Evolutionary conservation across 192 early-diverging fungal species (phyloP).

Genomic region (Podila clonocystis): DNA sequence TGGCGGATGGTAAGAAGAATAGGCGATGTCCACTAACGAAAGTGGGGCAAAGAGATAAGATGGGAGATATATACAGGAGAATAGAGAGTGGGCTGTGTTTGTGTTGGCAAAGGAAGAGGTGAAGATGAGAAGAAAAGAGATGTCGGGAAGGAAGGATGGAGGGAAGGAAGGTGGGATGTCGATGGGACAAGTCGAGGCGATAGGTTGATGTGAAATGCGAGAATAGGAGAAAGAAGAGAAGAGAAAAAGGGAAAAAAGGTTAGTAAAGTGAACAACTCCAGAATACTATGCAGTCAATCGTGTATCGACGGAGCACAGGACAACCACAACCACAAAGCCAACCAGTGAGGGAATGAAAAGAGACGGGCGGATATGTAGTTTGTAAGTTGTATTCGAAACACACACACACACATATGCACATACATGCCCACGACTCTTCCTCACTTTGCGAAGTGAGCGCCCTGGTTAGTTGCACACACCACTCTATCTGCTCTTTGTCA

Average conservation of each 20-base stretch:
- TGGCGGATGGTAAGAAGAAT: too few species aligned
- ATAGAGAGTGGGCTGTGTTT: not conserved
- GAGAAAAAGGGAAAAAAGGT: not conserved
- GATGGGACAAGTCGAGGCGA: not conserved
- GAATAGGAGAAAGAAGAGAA: not conserved
- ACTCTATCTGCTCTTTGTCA: not conserved
- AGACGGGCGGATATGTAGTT: too few species aligned
- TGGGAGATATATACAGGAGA: not conserved
- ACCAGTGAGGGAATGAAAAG: too few species aligned
- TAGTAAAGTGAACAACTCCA: not conserved
- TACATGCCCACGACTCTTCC: too few species aligned
- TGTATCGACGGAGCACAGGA: not conserved
- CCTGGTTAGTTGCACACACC: not conserved
- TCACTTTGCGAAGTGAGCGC: too few species aligned
- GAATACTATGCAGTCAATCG: not conserved
- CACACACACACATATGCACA: too few species aligned
- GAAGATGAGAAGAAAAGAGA: not conserved
- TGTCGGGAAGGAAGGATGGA: not conserved
- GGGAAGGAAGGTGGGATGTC: not conserved
- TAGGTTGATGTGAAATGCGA: not conserved
- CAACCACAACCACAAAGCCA: not conserved
- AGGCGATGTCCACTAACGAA: too few species aligned
- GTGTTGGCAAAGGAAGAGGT: not conserved
- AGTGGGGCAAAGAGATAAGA: not conserved
- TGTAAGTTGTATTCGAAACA: too few species aligned